Conservation (phyloP, 306 rosid genomes). For the Lupinus albus region DNA sequence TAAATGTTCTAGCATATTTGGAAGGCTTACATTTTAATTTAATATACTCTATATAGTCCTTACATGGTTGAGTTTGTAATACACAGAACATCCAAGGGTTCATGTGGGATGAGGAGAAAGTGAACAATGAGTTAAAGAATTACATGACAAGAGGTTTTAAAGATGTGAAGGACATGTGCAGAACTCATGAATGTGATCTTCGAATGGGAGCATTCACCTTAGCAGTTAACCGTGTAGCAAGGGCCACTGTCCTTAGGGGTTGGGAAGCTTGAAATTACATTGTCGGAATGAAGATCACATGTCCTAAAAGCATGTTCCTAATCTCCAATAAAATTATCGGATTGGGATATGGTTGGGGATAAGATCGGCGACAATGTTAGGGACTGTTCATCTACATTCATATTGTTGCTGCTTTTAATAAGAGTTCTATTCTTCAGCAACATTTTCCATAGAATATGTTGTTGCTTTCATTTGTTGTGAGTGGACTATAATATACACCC, state of each 20-base stretch:
- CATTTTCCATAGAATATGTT: constrained; percentile 33
- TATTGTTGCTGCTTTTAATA: constrained; percentile 36
- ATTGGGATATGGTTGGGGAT: too few relatives aligned
- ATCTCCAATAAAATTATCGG: too few relatives aligned
- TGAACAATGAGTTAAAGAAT: constrained; percentile 66
- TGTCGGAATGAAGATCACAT: too few relatives aligned
- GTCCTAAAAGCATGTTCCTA: too few relatives aligned
- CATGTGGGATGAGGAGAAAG: constrained; percentile 91
- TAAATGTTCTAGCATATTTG: neutral
- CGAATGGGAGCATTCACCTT: constrained; percentile 96
- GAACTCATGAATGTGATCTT: constrained; percentile 71
- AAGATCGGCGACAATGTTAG: too few relatives aligned
- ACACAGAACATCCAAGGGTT: constrained; percentile 96
- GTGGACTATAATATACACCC: constrained; percentile 31
- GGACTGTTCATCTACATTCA: too few relatives aligned
- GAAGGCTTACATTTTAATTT: neutral
- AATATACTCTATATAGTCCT: neutral
- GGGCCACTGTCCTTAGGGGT: constrained; percentile 87
- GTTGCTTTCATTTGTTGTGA: constrained; percentile 28
- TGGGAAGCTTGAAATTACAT: constrained; percentile 92
- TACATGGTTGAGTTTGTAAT: neutral
- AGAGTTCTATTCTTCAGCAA: constrained; percentile 34
- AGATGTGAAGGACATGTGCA: constrained; percentile 87
- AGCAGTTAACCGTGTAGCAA: constrained; percentile 83
- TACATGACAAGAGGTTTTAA: constrained; percentile 88